Evolutionary conservation across 176 grass and related monocot species (phyloP).

Genomic region (Hyparrhenia diplandra): DNA sequence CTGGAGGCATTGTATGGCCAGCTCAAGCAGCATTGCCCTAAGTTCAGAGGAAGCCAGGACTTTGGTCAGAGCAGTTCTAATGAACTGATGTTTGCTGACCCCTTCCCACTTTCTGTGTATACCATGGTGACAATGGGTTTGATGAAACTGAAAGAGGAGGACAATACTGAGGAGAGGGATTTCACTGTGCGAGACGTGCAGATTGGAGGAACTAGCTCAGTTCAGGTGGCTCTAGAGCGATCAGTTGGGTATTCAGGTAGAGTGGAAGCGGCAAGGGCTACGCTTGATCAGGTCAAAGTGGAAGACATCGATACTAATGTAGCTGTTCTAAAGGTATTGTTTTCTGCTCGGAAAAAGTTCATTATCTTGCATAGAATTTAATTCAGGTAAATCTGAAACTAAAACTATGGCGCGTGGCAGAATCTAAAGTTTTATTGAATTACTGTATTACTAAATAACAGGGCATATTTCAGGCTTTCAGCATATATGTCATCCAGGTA

Average conservation of each 20-base stretch:
- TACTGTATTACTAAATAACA: background rate
- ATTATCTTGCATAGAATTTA: background rate
- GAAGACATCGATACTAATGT: slow-evolving; percentile 91
- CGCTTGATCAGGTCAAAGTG: slow-evolving; percentile 76
- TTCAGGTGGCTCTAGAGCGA: slow-evolving; percentile 66
- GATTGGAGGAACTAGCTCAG: slow-evolving; percentile 54
- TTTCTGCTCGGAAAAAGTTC: background rate
- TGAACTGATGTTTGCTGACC: slow-evolving; percentile 28
- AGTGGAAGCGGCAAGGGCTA: slow-evolving; percentile 63
- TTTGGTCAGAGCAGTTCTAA: slow-evolving; percentile 26
- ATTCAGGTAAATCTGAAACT: background rate
- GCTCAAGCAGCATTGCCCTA: slow-evolving; percentile 38
- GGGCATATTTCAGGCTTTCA: background rate
- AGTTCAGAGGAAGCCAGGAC: slow-evolving; percentile 26
- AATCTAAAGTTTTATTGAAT: background rate
- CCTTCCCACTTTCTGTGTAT: slow-evolving; percentile 63
- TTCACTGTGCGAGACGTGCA: slow-evolving; percentile 41
- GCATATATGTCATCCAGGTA: background rate
- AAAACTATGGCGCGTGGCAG: background rate
- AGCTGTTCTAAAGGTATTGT: slow-evolving; percentile 63
- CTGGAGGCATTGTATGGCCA: slow-evolving; percentile 67
- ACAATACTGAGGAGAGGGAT: slow-evolving; percentile 37
- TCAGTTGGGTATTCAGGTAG: slow-evolving; percentile 66
- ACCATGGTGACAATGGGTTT: slow-evolving; percentile 64
- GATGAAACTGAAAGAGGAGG: slow-evolving; percentile 40